Evolutionary conservation across 495 filamentous ascomycete genomes (phyloP).

Genomic region (Niebla homalea): DNA sequence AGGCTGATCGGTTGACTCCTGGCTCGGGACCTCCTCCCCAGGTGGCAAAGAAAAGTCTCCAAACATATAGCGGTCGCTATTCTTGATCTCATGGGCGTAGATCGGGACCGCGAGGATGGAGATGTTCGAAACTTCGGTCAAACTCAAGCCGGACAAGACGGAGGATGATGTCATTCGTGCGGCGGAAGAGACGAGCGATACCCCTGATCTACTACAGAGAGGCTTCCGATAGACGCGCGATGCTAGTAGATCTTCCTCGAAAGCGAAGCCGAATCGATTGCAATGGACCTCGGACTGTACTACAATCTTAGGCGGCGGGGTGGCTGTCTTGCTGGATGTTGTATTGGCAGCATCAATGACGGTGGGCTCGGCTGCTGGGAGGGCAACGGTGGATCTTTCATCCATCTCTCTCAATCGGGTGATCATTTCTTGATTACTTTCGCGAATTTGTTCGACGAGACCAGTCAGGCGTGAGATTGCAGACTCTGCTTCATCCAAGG

Average conservation of each 20-base stretch:
- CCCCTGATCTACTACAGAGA: not conserved
- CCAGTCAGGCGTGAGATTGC: slow-evolving; percentile 1
- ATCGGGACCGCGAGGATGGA: not conserved
- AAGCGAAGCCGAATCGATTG: slow-evolving; percentile 2
- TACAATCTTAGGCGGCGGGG: not conserved
- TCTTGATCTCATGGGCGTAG: not conserved
- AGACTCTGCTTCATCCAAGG: slow-evolving; percentile 1
- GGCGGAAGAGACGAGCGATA: not conserved
- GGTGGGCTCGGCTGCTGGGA: not conserved
- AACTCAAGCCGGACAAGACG: not conserved
- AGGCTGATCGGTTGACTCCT: not conserved
- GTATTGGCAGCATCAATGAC: not conserved
- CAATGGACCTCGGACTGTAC: not conserved
- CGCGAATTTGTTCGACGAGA: not conserved
- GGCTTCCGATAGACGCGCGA: slow-evolving; percentile 1
- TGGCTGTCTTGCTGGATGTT: not conserved
- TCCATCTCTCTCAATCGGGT: not conserved
- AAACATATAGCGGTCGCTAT: not conserved
- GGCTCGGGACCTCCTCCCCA: not conserved
- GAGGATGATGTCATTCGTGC: not conserved
- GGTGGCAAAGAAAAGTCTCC: not conserved
- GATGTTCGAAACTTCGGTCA: slow-evolving; percentile 2
- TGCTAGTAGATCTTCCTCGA: slow-evolving; percentile 4
- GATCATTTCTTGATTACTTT: not conserved
- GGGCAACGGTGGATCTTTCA: not conserved